Percentiles rank a stretch among this genome's conserved stretches.
These are phyloP conservation scores for Wallemia mellicola DNA, from an alignment of 1,284 basidiomycete species.

Conservation along the genomic window DNA sequence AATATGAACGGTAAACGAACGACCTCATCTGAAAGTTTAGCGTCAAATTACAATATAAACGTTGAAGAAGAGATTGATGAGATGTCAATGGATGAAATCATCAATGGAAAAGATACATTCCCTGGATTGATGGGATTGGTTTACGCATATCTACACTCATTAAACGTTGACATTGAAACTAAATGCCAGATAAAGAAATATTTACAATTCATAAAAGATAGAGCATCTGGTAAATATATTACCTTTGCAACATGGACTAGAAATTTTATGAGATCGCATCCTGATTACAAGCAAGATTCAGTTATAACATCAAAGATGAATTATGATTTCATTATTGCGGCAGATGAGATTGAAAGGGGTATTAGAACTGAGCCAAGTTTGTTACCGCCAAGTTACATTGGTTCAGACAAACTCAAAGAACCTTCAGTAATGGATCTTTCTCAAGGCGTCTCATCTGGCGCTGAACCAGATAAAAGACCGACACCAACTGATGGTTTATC, in stretches of 20 bases:
- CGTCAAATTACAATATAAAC: not conserved
- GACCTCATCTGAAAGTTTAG: not conserved
- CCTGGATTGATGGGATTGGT: slow-evolving; percentile 66
- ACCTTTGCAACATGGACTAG: slow-evolving; percentile 86
- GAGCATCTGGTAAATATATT: slow-evolving; percentile 48
- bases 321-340: slow-evolving; percentile 63
- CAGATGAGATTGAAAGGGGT: slow-evolving; percentile 41
- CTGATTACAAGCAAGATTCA: slow-evolving; percentile 68
- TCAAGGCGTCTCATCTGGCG: not conserved
- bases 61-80: slow-evolving; percentile 64
- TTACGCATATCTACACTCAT: slow-evolving; percentile 53
- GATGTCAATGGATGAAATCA: slow-evolving; percentile 73
- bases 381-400: not conserved
- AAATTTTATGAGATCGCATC: slow-evolving; percentile 63
- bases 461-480: not conserved
- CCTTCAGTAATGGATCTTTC: not conserved
- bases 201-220: slow-evolving; percentile 39
- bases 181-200: slow-evolving; percentile 41
- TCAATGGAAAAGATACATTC: slow-evolving; percentile 74
- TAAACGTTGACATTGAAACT: slow-evolving; percentile 41
- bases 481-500: not conserved
- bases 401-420: not conserved
- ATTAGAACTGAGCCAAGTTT: not conserved
- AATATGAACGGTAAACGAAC: not conserved
- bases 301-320: slow-evolving; percentile 71